A percentile compares a stretch with the other conserved stretches of the same genome.
Conservation (phyloP, 2,329 filamentous ascomycete species). For the Fusarium temperatum region DNA sequence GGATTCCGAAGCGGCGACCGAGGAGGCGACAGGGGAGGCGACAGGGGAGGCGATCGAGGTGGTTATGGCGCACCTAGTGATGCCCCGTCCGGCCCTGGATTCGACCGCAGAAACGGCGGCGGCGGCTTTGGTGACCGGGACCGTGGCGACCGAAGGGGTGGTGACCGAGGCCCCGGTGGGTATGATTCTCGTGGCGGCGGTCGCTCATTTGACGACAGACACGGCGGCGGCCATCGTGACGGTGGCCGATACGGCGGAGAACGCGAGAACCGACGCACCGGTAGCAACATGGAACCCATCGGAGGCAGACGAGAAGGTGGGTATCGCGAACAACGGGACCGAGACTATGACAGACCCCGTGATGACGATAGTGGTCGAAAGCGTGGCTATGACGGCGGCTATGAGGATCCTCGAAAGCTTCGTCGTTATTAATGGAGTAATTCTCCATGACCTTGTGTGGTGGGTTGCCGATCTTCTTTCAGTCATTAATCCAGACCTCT, state of each 20-base stretch:
- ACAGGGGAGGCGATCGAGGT: conserved; percentile 47
- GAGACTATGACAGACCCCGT: conserved; percentile 64
- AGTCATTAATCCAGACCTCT: conserved; percentile 30
- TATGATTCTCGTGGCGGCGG: conserved; percentile 64
- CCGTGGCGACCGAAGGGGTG: conserved; percentile 50
- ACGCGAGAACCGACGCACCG: conserved; percentile 66
- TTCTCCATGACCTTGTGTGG: conserved; percentile 25
- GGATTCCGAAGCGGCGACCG: conserved; percentile 58
- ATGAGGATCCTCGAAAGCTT: conserved; percentile 79
- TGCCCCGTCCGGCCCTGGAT: conserved; percentile 69
- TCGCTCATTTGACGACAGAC: conserved; percentile 69
- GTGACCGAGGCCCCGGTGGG: conserved; percentile 64
- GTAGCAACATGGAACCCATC: conserved; percentile 87
- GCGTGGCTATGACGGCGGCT: conserved; percentile 79
- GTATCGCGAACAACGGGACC: conserved; percentile 59
- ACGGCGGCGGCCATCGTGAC: conserved; percentile 58
- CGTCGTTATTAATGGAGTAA: conserved; percentile 63
- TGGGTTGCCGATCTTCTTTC: conserved; percentile 38
- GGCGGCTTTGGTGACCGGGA: conserved; percentile 55
- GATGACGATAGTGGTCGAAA: conserved; percentile 67
- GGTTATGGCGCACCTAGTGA: conserved; percentile 63
- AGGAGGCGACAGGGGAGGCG: conserved; percentile 46
- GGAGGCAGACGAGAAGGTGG: conserved; percentile 73
- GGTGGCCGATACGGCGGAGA: conserved; percentile 47
- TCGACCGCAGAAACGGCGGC: conserved; percentile 56